Percentiles rank a stretch among this genome's conserved stretches.
These are phyloP conservation scores for Rhodotorula sp. DNA, from an alignment of 1,284 basidiomycete genomes.

Conservation along the genomic window DNA sequence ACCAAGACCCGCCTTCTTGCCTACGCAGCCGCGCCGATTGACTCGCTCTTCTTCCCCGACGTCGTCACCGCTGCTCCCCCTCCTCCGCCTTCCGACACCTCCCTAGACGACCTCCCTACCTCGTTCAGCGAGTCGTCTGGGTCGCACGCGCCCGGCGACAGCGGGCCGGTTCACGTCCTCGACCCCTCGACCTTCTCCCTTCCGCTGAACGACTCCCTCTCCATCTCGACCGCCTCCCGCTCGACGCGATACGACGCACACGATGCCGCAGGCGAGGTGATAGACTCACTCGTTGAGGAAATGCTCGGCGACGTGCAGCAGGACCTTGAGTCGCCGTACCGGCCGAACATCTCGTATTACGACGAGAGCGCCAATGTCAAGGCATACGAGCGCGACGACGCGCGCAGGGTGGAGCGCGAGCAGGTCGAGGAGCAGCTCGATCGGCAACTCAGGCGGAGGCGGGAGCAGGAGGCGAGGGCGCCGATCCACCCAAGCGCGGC, in stretches of 20 bases:
- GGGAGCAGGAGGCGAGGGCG: constrained; percentile 14
- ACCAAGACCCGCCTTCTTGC: constrained; percentile 44
- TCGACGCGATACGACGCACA: constrained; percentile 10
- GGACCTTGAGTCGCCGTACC: constrained; percentile 47
- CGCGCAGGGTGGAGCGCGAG: constrained; percentile 12
- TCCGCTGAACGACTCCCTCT: constrained; percentile 24
- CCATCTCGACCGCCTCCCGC: neutral
- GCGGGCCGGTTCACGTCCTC: constrained; percentile 30
- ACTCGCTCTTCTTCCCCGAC: constrained; percentile 52
- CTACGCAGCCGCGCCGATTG: constrained; percentile 53
- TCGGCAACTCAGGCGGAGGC: constrained; percentile 2
- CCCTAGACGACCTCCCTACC: constrained; percentile 22
- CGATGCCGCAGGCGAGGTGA: constrained; percentile 38
- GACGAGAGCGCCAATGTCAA: constrained; percentile 20
- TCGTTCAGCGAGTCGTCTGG: constrained; percentile 1
- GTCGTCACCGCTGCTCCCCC: constrained; percentile 16
- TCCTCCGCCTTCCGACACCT: neutral
- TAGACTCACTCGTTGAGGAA: constrained; percentile 44
- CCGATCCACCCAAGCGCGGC: constrained; percentile 38
- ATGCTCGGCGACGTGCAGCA: constrained; percentile 45
- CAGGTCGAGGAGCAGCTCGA: constrained; percentile 12
- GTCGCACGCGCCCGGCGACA: constrained; percentile 24
- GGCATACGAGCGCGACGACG: constrained; percentile 26
- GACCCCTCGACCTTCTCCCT: constrained; percentile 25
- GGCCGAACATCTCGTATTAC: constrained; percentile 46